A percentile compares a stretch with the other conserved stretches of the same genome.
These are phyloP conservation scores for Castanospermum australe DNA, from an alignment of 306 rosid species.

Conservation along the genomic window DNA sequence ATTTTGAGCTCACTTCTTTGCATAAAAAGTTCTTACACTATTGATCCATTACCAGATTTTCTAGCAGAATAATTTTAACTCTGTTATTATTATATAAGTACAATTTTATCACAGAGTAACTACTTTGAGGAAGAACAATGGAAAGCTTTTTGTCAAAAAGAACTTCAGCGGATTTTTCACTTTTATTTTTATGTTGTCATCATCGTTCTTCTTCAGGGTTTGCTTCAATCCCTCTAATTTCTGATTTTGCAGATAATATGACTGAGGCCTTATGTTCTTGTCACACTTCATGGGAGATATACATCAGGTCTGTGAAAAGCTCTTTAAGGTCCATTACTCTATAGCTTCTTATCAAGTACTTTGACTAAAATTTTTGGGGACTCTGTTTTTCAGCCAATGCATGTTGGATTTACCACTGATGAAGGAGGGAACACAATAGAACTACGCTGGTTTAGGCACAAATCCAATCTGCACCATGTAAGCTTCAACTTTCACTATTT, in stretches of 20 bases:
- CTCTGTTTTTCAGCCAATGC: slow-evolving; percentile 69
- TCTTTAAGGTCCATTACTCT: neutral
- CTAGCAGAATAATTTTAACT: no score
- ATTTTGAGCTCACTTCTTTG: neutral
- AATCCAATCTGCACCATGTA: slow-evolving; percentile 93
- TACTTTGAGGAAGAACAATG: neutral
- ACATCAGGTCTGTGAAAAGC: slow-evolving; percentile 59
- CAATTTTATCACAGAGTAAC: neutral
- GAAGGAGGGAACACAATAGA: slow-evolving; percentile 84
- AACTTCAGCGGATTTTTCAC: neutral
- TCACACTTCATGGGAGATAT: slow-evolving; percentile 93
- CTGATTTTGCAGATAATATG: slow-evolving; percentile 67
- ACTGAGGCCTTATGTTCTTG: slow-evolving; percentile 91
- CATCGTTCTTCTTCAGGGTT: neutral
- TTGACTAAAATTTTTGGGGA: neutral
- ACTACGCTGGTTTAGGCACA: slow-evolving; percentile 83
- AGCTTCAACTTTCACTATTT: slow-evolving; percentile 6
- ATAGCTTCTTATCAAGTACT: neutral
- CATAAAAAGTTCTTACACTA: neutral
- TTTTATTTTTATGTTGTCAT: neutral
- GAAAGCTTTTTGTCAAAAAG: neutral
- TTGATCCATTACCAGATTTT: neutral
- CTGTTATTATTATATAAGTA: no score
- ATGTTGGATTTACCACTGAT: slow-evolving; percentile 75
- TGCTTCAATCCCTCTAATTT: neutral